These are phyloP conservation scores for button mushroom (Agaricus bisporus) DNA, from an alignment of 768 basidiomycete species.

Conservation along the genomic window DNA sequence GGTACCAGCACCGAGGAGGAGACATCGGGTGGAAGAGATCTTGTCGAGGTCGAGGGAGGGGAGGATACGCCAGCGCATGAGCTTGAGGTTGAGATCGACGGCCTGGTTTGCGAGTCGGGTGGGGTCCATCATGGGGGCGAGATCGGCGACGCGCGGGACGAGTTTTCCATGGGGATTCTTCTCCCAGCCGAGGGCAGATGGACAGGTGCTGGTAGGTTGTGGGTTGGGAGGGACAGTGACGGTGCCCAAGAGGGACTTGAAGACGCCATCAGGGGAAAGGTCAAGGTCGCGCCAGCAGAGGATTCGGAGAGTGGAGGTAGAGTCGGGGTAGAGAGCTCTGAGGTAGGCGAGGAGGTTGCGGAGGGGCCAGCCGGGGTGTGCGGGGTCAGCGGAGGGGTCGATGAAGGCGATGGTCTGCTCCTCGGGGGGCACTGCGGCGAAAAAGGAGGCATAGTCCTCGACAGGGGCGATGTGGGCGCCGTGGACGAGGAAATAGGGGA, in stretches of 20 bases:
- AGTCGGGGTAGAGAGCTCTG: constrained; percentile 46
- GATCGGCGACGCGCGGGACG: constrained; percentile 79
- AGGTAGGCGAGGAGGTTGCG: constrained; percentile 89
- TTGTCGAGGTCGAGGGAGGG: constrained; percentile 86
- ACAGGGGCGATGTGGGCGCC: constrained; percentile 43
- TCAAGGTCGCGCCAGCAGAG: constrained; percentile 76
- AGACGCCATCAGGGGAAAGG: constrained; percentile 25
- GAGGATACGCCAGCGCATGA: constrained; percentile 97
- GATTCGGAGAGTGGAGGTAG: constrained; percentile 47
- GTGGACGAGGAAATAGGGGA: constrained; percentile 61
- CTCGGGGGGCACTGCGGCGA: constrained; percentile 28
- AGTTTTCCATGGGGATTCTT: constrained; percentile 86
- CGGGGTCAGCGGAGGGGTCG: constrained; percentile 77
- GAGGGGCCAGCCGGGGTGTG: constrained; percentile 87
- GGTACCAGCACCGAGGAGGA: constrained; percentile 92
- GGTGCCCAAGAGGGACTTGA: constrained; percentile 62
- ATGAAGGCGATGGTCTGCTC: constrained; percentile 55
- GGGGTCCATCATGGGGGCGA: constrained; percentile 97
- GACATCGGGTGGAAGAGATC: constrained; percentile 70
- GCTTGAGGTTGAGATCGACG: constrained; percentile 94
- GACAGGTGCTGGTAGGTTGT: constrained; percentile 23
- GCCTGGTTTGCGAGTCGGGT: constrained; percentile 90
- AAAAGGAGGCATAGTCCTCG: constrained; percentile 55
- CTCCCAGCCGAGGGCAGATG: constrained; percentile 91
- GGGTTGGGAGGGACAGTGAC: constrained; percentile 18